Base-by-base conservation (phyloP, 768 basidiomycete genomes). In the Mycena sanguinolenta region DNA sequence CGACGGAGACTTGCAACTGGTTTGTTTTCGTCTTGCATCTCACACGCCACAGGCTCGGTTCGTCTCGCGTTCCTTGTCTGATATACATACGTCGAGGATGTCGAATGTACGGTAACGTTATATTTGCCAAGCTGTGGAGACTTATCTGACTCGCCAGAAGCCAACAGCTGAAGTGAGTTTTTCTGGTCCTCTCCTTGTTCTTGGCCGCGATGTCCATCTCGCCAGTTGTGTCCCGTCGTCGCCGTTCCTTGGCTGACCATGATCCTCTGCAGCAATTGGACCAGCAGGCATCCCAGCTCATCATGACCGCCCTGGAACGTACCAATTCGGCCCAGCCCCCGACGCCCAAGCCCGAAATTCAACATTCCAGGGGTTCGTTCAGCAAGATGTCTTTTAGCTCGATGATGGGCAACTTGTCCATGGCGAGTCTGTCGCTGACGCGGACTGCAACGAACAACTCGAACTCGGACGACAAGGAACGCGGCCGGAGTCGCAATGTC, bases 361-460 rank as follows among this genome's bases (percentile, higher is more conserved):
- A 8, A 9, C 49, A 77, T 66, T 57, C 67, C 76, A 75, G 83
- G 79, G 73, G 75, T 17, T 77, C 82, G 14, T 92, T 92, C 75
- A 84, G 88, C 63, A 90, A 88, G 73, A 87, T 85, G 80, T 87
- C 92, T 0, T 84, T 95, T 66, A 89, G 87, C 71, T 86, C 85
- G 38, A 90, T 94, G 90, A 91, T 94, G 82, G 90, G 89, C 42
- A 89, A 90, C 1, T 83, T 92, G 36, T 90, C 91, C 34, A 85
- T 66, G 65, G 89, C 53, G 89, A 85, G 88, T 10, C 86, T 94
- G 4, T 86, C 90, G 2, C 85, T 94, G 66, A 82, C 89, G 3
- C 87, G 92, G 60, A 86, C 86, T 0, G 84, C 69, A 75, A 85
- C 88, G 30, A 83, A 79, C 65, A 78, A 83, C 46, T 72, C 73